Evolutionary conservation across 2,329 filamentous ascomycete species (phyloP).

Genomic region (Teratosphaeria zuluensis): DNA sequence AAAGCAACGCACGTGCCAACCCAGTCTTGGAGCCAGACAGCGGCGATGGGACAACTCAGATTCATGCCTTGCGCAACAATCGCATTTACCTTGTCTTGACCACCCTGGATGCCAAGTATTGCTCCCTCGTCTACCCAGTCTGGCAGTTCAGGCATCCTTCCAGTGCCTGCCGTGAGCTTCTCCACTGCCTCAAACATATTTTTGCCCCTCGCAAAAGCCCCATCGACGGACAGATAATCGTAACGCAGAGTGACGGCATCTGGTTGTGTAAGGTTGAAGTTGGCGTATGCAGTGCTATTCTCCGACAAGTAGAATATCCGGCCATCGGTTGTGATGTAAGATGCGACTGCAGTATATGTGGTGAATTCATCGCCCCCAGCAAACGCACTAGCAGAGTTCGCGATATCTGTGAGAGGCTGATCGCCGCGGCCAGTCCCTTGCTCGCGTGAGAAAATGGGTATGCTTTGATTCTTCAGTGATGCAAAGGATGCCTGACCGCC

Average conservation of each 20-base stretch:
- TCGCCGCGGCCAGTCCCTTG: conserved; percentile 22
- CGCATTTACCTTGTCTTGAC: conserved; percentile 26
- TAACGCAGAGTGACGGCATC: conserved; percentile 15
- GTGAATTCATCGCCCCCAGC: conserved; percentile 25
- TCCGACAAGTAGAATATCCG: conserved; percentile 23
- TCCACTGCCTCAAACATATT: conserved; percentile 25
- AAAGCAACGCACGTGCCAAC: conserved; percentile 17
- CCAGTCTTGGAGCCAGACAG: conserved; percentile 31
- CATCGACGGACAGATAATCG: conserved; percentile 15
- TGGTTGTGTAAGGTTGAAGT: conserved; percentile 23
- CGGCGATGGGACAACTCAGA: conserved; percentile 24
- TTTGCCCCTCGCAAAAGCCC: conserved; percentile 13
- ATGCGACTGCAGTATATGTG: conserved; percentile 26
- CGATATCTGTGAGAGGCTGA: conserved; percentile 16
- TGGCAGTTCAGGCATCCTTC: conserved; percentile 26
- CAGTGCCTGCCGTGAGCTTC: conserved; percentile 26
- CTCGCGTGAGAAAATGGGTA: conserved; percentile 21
- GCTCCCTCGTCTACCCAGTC: conserved; percentile 24
- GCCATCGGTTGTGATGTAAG: conserved; percentile 25
- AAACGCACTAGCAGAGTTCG: conserved; percentile 17
- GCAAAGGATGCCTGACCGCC: conserved; percentile 19
- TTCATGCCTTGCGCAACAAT: conserved; percentile 26
- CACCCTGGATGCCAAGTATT: conserved; percentile 30
- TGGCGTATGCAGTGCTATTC: conserved; percentile 24
- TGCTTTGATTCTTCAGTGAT: conserved; percentile 19